These are phyloP conservation scores for Ophiocordyceps robertsii DNA, from an alignment of 2,329 filamentous ascomycete genomes.

Conservation along the genomic window DNA sequence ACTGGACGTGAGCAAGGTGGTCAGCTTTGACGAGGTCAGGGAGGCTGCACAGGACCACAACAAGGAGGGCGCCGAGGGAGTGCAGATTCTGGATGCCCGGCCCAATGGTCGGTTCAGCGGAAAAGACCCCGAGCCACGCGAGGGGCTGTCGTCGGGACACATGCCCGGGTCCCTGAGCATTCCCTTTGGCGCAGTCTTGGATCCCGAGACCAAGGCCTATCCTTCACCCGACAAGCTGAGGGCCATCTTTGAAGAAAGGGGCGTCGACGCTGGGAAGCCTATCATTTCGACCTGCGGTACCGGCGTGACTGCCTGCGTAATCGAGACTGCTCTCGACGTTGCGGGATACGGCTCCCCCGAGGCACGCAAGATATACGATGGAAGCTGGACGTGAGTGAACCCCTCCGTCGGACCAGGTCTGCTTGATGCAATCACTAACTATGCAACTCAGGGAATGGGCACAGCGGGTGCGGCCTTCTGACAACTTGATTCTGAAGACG, in stretches of 20 bases:
- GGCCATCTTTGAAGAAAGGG: slow-evolving; percentile 65
- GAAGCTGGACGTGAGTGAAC: slow-evolving; percentile 82
- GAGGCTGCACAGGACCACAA: slow-evolving; percentile 62
- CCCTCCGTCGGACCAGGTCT: neutral
- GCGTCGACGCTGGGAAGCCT: slow-evolving; percentile 64
- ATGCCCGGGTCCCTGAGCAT: slow-evolving; percentile 80
- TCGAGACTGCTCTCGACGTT: slow-evolving; percentile 75
- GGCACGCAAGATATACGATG: slow-evolving; percentile 74
- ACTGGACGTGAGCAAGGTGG: slow-evolving; percentile 50
- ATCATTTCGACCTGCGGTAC: slow-evolving; percentile 86
- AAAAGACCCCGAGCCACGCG: slow-evolving; percentile 71
- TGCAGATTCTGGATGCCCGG: slow-evolving; percentile 84
- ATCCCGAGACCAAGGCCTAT: slow-evolving; percentile 71
- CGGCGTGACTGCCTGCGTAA: slow-evolving; percentile 81
- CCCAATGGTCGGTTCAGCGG: slow-evolving; percentile 70
- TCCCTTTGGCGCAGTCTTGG: slow-evolving; percentile 66
- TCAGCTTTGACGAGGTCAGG: slow-evolving; percentile 70
- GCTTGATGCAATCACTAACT: slow-evolving; percentile 11
- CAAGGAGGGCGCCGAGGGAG: slow-evolving; percentile 69
- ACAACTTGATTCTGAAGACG: slow-evolving; percentile 48
- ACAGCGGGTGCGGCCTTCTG: slow-evolving; percentile 46
- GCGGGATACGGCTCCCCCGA: slow-evolving; percentile 58
- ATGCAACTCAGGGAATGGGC: slow-evolving; percentile 46
- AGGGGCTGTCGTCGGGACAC: slow-evolving; percentile 78
- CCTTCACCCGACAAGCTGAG: slow-evolving; percentile 58